A percentile compares a stretch with the other conserved stretches of the same genome.
Evolutionary conservation across 495 filamentous ascomycete genomes (phyloP).

Genomic region (Rostrohypoxylon terebratum): DNA sequence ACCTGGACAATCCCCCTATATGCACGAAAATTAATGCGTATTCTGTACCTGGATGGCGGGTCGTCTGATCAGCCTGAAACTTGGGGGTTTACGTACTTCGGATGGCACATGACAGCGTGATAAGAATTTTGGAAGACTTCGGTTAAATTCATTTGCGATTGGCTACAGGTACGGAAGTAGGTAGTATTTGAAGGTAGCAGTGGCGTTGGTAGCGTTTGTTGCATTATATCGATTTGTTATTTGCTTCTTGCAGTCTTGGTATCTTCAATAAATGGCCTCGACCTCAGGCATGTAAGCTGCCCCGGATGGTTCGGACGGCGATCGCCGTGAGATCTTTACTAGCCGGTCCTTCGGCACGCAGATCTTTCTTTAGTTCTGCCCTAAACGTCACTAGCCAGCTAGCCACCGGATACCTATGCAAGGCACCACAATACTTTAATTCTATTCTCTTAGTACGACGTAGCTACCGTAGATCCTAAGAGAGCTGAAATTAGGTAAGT

Average conservation of each 20-base stretch:
- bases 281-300: not conserved
- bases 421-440: constrained; percentile 38
- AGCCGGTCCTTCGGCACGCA: constrained; percentile 6
- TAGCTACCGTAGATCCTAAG: constrained; percentile 22
- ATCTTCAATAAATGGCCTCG: not conserved
- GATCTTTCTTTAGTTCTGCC: constrained; percentile 14
- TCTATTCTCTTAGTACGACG: constrained; percentile 14
- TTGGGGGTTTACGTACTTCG: not conserved
- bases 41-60: not conserved
- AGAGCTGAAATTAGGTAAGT: constrained; percentile 21
- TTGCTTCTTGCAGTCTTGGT: not conserved
- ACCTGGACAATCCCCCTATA: not conserved
- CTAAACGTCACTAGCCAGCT: constrained; percentile 19
- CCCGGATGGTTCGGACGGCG: constrained; percentile 38
- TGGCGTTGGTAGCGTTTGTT: not conserved
- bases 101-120: not conserved
- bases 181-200: too few relatives aligned
- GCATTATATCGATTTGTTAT: not conserved
- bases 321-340: constrained; percentile 10
- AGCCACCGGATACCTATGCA: constrained; percentile 36
- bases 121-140: not conserved
- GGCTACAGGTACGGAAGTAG: not conserved
- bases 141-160: not conserved
- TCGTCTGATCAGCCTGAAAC: not conserved
- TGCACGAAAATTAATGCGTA: not conserved